Evolutionary conservation across 257 asterid genomes (phyloP).

Genomic region (Buddleja alternifolia): DNA sequence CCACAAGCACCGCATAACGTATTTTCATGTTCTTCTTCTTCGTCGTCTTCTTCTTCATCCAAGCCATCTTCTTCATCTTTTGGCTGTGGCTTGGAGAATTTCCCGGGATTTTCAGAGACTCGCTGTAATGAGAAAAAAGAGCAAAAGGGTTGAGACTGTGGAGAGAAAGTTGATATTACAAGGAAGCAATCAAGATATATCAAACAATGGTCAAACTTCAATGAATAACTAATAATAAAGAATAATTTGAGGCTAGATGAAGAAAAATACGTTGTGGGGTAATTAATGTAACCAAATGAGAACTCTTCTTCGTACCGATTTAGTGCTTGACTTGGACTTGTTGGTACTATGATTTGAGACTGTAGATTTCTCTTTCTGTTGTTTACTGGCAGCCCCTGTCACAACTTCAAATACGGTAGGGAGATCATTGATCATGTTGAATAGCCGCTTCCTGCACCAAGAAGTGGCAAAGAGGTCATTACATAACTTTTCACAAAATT

Average conservation of each 20-base stretch:
- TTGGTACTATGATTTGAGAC: conserved; percentile 56
- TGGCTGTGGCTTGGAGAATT: conserved; percentile 42
- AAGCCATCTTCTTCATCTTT: conserved; percentile 58
- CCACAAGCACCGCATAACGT: conserved; percentile 79
- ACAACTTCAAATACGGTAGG: conserved; percentile 86
- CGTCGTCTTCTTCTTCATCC: conserved; percentile 59
- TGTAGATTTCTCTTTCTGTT: conserved; percentile 66
- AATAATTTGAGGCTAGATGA: neutral
- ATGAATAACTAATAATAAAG: neutral
- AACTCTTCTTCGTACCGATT: conserved; percentile 42
- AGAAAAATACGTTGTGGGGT: neutral
- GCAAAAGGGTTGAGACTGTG: conserved; percentile 2
- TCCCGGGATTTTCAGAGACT: conserved; percentile 43
- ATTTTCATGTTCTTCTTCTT: conserved; percentile 71
- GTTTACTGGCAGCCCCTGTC: conserved; percentile 65
- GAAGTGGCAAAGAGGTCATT: conserved; percentile 16
- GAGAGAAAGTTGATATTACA: too few relatives aligned
- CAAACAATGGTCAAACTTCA: neutral
- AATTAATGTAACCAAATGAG: conserved; percentile 4
- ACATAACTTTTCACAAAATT: conserved; percentile 13
- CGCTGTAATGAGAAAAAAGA: conserved; percentile 36
- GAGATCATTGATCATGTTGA: conserved; percentile 78
- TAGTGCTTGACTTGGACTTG: conserved; percentile 66
- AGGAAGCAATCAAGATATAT: too few relatives aligned
- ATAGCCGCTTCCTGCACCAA: conserved; percentile 71